Evolutionary conservation across 805 yeast species (phyloP).

Genomic region (Cyberlindnera saturnus): DNA sequence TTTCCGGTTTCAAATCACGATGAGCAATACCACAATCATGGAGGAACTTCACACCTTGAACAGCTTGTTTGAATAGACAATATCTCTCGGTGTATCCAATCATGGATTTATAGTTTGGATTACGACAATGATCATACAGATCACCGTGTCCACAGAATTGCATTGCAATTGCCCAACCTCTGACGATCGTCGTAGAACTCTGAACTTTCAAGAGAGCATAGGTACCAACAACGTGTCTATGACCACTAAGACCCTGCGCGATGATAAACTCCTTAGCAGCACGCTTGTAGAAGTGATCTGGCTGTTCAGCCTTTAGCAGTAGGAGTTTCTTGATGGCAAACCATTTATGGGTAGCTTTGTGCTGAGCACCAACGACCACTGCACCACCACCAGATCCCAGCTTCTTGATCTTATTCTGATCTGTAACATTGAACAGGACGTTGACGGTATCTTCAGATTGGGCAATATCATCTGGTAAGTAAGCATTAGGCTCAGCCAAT

Average conservation of each 20-base stretch:
- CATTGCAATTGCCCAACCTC: slow-evolving; percentile 76
- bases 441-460: slow-evolving; percentile 43
- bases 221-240: slow-evolving; percentile 56
- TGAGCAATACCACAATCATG: slow-evolving; percentile 67
- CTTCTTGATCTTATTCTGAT: slow-evolving; percentile 34
- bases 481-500: slow-evolving; percentile 59
- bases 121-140: slow-evolving; percentile 35
- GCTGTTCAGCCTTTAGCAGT: slow-evolving; percentile 53
- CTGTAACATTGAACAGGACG: slow-evolving; percentile 47
- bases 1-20: slow-evolving; percentile 72
- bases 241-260: slow-evolving; percentile 46
- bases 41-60: slow-evolving; percentile 52
- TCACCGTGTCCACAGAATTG: slow-evolving; percentile 61
- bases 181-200: slow-evolving; percentile 42
- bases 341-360: slow-evolving; percentile 32
- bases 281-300: slow-evolving; percentile 57
- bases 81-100: slow-evolving; percentile 52
- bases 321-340: slow-evolving; percentile 65
- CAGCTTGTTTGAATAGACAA: slow-evolving; percentile 66
- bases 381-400: slow-evolving; percentile 74
- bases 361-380: slow-evolving; percentile 47
- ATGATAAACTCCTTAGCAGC: slow-evolving; percentile 60
- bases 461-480: slow-evolving; percentile 47
- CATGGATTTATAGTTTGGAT: slow-evolving; percentile 16
- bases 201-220: slow-evolving; percentile 52